Evolutionary conservation across 164 flowering plant genomes (phyloP).

Genomic region (Macadamia integrifolia): DNA sequence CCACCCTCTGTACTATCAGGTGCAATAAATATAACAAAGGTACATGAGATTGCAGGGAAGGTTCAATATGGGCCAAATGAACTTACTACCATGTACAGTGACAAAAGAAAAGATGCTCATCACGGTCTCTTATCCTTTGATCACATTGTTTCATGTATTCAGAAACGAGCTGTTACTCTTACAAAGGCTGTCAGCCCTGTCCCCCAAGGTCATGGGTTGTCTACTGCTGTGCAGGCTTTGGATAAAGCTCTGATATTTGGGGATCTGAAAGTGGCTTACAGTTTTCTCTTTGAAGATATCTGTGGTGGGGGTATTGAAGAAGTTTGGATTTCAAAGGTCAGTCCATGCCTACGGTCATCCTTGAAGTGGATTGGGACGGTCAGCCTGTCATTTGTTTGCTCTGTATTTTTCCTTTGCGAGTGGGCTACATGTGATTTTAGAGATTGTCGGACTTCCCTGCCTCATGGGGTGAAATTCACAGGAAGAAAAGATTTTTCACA

Average conservation of each 20-base stretch:
- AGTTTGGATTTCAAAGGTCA: constrained; percentile 74
- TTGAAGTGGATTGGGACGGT: constrained; percentile 69
- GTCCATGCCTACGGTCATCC: constrained; percentile 65
- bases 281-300: constrained; percentile 58
- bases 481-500: constrained; percentile 80
- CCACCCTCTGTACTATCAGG: constrained; percentile 55
- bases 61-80: constrained; percentile 33
- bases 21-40: constrained; percentile 34
- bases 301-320: constrained; percentile 54
- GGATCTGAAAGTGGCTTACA: constrained; percentile 62
- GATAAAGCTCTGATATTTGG: constrained; percentile 73
- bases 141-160: constrained; percentile 62
- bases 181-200: constrained; percentile 65
- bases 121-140: constrained; percentile 44
- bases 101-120: constrained; percentile 38
- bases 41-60: constrained; percentile 40
- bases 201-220: constrained; percentile 54
- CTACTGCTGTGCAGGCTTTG: constrained; percentile 76
- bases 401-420: constrained; percentile 87
- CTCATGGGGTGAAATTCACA: constrained; percentile 53
- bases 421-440: constrained; percentile 97
- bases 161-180: constrained; percentile 62
- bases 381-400: constrained; percentile 46
- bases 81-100: constrained; percentile 26
- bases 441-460: constrained; percentile 52